These are phyloP conservation scores for Kodamaea leandrae DNA, from an alignment of 805 yeast species.

Conservation along the genomic window DNA sequence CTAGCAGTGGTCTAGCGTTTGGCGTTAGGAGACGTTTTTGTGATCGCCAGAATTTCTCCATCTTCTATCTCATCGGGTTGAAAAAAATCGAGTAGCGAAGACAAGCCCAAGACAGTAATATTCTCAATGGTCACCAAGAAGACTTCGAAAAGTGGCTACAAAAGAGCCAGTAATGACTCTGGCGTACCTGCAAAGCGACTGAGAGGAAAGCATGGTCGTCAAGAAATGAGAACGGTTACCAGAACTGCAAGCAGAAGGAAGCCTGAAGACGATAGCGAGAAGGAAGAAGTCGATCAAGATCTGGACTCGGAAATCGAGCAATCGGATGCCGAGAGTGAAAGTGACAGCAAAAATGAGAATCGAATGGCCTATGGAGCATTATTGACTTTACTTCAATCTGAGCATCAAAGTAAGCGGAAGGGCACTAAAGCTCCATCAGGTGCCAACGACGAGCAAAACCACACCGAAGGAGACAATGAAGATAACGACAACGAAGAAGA, in stretches of 20 bases:
- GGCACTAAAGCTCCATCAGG: no score
- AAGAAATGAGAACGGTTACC: conserved; percentile 56
- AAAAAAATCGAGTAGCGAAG: no score
- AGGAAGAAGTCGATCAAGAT: conserved; percentile 16
- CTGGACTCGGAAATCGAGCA: conserved; percentile 4
- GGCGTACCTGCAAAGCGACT: conserved; percentile 7
- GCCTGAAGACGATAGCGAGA: conserved; percentile 14
- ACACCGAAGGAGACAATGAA: conserved; percentile 5
- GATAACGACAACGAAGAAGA: conserved; percentile 13
- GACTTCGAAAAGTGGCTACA: not conserved
- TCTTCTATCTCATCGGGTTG: conserved; percentile 1
- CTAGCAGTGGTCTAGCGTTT: no score
- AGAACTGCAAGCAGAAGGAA: conserved; percentile 48
- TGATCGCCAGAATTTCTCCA: no score
- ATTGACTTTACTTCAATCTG: conserved; percentile 55
- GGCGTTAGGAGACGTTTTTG: no score
- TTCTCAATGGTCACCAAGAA: not conserved
- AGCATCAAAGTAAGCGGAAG: conserved; percentile 26
- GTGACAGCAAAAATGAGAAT: conserved; percentile 18
- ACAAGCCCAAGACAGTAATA: no score
- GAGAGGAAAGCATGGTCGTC: conserved; percentile 51
- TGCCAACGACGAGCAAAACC: not conserved
- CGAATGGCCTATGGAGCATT: conserved; percentile 65
- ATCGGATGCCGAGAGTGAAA: conserved; percentile 17
- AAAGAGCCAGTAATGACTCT: not conserved